Conservation (phyloP, 2,329 filamentous ascomycete genomes). For the Spiromastix sp. region DNA sequence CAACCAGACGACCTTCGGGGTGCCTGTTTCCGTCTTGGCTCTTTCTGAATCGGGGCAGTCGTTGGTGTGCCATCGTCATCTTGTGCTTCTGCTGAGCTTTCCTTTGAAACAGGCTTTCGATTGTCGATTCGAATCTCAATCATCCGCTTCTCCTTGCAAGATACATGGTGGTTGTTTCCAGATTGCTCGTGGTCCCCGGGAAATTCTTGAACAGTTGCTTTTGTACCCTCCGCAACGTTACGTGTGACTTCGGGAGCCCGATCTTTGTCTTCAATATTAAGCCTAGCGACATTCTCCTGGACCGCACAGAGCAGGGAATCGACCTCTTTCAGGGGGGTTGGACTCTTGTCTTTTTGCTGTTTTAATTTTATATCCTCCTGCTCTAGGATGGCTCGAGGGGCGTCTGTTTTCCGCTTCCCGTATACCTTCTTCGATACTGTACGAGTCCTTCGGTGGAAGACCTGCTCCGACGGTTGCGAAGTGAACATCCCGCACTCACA, state of each 20-base stretch:
- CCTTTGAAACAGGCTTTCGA: not conserved
- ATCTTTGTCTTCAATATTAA: not conserved
- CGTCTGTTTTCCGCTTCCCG: conserved; percentile 24
- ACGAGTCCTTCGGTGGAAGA: too few species aligned
- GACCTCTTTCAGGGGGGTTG: not conserved
- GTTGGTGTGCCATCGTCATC: not conserved
- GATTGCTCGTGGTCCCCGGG: not conserved
- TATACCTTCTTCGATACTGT: conserved; percentile 28
- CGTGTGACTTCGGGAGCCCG: too few species aligned
- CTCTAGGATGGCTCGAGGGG: conserved; percentile 26
- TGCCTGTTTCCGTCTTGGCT: conserved; percentile 13
- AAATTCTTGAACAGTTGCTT: not conserved
- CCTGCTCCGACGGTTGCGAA: too few species aligned
- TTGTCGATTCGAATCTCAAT: conserved; percentile 1
- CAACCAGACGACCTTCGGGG: conserved; percentile 22
- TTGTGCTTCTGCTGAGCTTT: not conserved
- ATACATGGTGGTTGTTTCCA: not conserved
- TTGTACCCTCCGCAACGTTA: not conserved
- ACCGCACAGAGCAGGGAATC: not conserved
- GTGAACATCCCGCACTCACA: too few species aligned
- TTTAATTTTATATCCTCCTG: conserved; percentile 14
- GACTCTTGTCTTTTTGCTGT: conserved; percentile 8
- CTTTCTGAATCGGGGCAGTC: conserved; percentile 3
- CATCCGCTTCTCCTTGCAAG: not conserved
- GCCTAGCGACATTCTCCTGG: not conserved